Evolutionary conservation across 2,329 filamentous ascomycete genomes (phyloP).

Genomic region (Trichoderma arundinaceum): DNA sequence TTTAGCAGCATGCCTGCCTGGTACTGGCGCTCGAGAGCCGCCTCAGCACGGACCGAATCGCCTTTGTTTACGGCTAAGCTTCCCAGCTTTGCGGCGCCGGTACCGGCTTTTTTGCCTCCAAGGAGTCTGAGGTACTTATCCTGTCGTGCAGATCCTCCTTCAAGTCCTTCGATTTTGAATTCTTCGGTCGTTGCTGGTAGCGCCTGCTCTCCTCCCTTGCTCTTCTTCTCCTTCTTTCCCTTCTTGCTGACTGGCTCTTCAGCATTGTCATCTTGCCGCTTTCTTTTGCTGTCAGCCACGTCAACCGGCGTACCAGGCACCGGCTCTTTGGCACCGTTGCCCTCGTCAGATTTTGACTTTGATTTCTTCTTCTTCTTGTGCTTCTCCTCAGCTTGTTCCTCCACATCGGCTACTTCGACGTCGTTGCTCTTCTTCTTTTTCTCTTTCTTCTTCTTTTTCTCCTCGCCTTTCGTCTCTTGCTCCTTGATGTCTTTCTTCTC

Average conservation of each 20-base stretch:
- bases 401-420: constrained; percentile 28
- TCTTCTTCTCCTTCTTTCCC: constrained; percentile 36
- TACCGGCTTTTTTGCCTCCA: constrained; percentile 56
- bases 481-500: constrained; percentile 10
- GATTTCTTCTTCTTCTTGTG: constrained; percentile 21
- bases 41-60: constrained; percentile 51
- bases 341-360: constrained; percentile 9
- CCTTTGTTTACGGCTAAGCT: constrained; percentile 40
- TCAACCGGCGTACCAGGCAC: constrained; percentile 19
- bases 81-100: constrained; percentile 34
- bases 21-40: constrained; percentile 63
- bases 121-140: constrained; percentile 63
- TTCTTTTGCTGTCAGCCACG: constrained; percentile 30
- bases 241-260: constrained; percentile 33
- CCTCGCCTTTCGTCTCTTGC: constrained; percentile 6
- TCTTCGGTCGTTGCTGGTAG: constrained; percentile 44
- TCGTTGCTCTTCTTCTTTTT: constrained; percentile 26
- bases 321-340: constrained; percentile 10
- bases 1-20: constrained; percentile 63
- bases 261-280: constrained; percentile 24
- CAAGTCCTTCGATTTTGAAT: constrained; percentile 60
- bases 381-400: neutral
- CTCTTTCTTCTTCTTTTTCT: constrained; percentile 24
- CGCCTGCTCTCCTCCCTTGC: constrained; percentile 38
- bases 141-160: constrained; percentile 57